Evolutionary conservation across 371 early-diverging fungal genomes (phyloP).

Genomic region (Rhizopus stolonifer): DNA sequence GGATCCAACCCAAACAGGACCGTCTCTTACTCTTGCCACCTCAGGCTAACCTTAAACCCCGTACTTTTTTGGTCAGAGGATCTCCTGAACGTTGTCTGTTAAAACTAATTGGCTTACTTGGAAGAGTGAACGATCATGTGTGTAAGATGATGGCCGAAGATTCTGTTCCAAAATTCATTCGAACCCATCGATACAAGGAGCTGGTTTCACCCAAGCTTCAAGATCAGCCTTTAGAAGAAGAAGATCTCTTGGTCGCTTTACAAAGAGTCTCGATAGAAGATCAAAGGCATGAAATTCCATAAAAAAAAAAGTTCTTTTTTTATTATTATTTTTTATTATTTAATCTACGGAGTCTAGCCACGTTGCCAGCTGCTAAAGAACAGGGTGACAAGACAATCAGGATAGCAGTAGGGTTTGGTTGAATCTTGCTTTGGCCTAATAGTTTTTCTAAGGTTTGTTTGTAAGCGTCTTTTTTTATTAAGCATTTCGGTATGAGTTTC

Average conservation of each 20-base stretch:
- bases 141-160: slow-evolving; percentile 77
- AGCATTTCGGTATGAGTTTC: too few species aligned
- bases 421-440: neutral
- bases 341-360: slow-evolving; percentile 14
- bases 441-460: neutral
- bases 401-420: slow-evolving; percentile 13
- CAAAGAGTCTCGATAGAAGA: slow-evolving; percentile 1
- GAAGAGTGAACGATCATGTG: slow-evolving; percentile 66
- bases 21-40: slow-evolving; percentile 14
- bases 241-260: neutral
- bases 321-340: neutral
- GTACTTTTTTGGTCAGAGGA: slow-evolving; percentile 6
- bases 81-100: slow-evolving; percentile 18
- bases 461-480: neutral
- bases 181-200: slow-evolving; percentile 59
- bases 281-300: slow-evolving; percentile 1
- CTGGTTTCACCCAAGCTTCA: slow-evolving; percentile 14
- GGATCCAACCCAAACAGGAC: neutral
- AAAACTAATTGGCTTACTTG: slow-evolving; percentile 50
- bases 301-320: neutral
- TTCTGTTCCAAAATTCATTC: slow-evolving; percentile 74
- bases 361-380: slow-evolving; percentile 25
- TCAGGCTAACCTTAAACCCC: slow-evolving; percentile 4
- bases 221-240: neutral
- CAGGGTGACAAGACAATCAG: slow-evolving; percentile 17